Conservation (phyloP, 345 rosid species). For the Rubroshorea leprosula region DNA sequence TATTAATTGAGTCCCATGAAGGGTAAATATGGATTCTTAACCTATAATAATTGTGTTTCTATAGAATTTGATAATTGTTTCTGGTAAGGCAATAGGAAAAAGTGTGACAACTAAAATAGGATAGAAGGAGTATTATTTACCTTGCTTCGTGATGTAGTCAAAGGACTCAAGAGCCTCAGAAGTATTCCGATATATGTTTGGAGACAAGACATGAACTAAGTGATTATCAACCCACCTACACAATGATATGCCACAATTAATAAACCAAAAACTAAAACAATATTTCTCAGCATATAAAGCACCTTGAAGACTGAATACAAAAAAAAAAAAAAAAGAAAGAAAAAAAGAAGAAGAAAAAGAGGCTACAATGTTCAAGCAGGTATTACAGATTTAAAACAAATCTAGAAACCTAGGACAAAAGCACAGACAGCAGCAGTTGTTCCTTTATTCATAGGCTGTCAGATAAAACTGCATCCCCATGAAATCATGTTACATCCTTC, state of each 20-base stretch:
- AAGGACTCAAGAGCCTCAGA: slow-evolving; percentile 72
- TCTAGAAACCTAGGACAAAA: neutral
- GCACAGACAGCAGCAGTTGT: neutral
- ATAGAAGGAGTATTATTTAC: slow-evolving; percentile 19
- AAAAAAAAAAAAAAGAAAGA: neutral
- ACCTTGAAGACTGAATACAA: neutral
- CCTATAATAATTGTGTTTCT: too few relatives aligned
- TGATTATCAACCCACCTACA: slow-evolving; percentile 73
- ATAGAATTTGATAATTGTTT: too few relatives aligned
- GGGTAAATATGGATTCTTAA: too few relatives aligned
- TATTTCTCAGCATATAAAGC: slow-evolving; percentile 2
- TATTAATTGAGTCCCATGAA: too few relatives aligned
- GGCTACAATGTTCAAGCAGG: too few relatives aligned
- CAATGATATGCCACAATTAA: slow-evolving; percentile 6
- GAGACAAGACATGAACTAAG: slow-evolving; percentile 68
- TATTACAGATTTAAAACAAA: neutral
- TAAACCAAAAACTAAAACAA: slow-evolving; percentile 4
- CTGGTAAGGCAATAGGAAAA: neutral
- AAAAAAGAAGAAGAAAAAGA: too few relatives aligned
- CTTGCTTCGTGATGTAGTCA: slow-evolving; percentile 62
- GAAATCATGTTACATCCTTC: neutral
- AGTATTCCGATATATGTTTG: slow-evolving; percentile 57
- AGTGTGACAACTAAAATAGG: too few relatives aligned
- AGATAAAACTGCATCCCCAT: neutral
- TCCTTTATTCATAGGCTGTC: neutral